phyloP scores from a whole-genome alignment of 148 eudicot genomes.

The Arctostaphylos glauca region DNA sequence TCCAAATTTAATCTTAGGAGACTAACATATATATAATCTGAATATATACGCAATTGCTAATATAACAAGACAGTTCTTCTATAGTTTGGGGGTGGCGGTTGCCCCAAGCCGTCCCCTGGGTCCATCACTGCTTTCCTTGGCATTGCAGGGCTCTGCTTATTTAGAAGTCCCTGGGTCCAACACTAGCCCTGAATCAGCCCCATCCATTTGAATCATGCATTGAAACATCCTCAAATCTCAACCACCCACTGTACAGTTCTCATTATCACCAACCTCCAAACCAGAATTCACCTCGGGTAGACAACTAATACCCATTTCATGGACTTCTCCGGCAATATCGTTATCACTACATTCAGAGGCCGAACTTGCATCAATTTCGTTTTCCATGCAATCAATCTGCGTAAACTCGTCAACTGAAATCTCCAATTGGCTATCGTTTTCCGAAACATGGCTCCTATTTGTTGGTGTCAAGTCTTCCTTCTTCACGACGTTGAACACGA shows the following conservation, averaged over 20 bases:
- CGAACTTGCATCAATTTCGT: conserved; percentile 65
- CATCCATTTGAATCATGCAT: background rate
- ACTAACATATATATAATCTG: no score
- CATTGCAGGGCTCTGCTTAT: background rate
- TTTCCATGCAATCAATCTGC: conserved; percentile 61
- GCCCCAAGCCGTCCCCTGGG: background rate
- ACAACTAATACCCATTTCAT: conserved; percentile 17
- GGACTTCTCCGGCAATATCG: conserved; percentile 15
- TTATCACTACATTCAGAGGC: conserved; percentile 56
- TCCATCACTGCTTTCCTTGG: background rate
- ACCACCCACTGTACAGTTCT: conserved; percentile 14
- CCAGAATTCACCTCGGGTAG: conserved; percentile 9
- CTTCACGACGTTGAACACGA: conserved; percentile 74
- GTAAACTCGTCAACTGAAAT: conserved; percentile 61
- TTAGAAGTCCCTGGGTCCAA: background rate
- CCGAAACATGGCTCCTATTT: conserved; percentile 56
- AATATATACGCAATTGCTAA: no score
- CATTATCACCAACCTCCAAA: conserved; percentile 15
- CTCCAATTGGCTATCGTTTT: conserved; percentile 21
- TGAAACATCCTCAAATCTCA: background rate
- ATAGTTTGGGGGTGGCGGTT: background rate
- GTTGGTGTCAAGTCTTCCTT: conserved; percentile 59
- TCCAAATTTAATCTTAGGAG: no score
- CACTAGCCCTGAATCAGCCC: background rate
- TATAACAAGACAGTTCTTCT: background rate